Evolutionary conservation across 257 asterid genomes (phyloP), one percentile per base, ranked within the genome.

Genomic region (Scutellaria minor): DNA sequence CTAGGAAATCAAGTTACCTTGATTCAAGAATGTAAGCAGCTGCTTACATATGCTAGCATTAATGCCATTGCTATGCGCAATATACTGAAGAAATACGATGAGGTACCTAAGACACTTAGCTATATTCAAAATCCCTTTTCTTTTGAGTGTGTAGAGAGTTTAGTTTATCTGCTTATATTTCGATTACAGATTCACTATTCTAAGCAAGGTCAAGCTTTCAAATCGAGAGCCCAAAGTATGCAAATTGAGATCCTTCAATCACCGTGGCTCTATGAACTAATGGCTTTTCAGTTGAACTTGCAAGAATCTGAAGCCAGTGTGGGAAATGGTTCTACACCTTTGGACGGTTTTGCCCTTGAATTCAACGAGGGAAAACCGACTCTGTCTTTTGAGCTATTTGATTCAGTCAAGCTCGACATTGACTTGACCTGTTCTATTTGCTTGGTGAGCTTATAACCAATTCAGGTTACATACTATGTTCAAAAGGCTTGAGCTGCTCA

Each of bases 401-500:
- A 89, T 78, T 86, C 92, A 1, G 77, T 91, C 81, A 89, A 85
- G 84, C 83, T 94, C 70, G 96, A 94, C 68, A 75, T 89, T 42
- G 92, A 94, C 79, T 66, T 94, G 86, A 89, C 97, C 13, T 94
- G 99, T 80, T 91, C 99, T 9, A 85, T 94, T 73, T 94, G 99
- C 79, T 82, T 94, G 96, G 98, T 93, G 71, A 82, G 96, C 79
- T 6, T 9, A 44, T 54, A 44, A 7, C 44, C 56, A 22, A 51
- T 54, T 68, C 35, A 22, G 35, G 46, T 13, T 40, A 9, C 47
- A 27, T 40, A 9, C 47, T 54, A 3, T 12, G 27, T 4, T 20
- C 48, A 20, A 50, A 50, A 14, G 50, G 20, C 70, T 63, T 54
- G 61, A 20, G 39, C 62, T 64, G 65, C 13, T 20, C 13, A 10